These are phyloP conservation scores for Prunus davidiana DNA, from an alignment of 306 rosid species.

Conservation along the genomic window DNA sequence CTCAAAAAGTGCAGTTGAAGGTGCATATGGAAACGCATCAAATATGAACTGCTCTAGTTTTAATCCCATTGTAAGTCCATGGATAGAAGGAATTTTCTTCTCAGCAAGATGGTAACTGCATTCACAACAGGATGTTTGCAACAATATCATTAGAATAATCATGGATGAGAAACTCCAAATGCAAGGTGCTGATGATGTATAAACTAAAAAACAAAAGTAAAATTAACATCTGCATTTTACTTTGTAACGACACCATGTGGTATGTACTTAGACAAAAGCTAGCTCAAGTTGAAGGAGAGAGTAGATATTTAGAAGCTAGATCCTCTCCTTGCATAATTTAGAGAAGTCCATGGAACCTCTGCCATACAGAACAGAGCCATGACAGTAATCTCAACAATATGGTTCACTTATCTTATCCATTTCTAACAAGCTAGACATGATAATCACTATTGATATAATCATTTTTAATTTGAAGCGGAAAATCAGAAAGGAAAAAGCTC, in stretches of 20 bases:
- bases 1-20: constrained; percentile 98
- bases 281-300: not conserved
- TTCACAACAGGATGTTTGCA: constrained; percentile 20
- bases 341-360: not conserved
- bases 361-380: not conserved
- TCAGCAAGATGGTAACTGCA: constrained; percentile 93
- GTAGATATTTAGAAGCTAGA: not conserved
- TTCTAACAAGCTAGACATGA: not conserved
- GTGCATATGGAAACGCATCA: constrained; percentile 97
- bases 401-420: not conserved
- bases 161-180: not conserved
- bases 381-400: too few species aligned
- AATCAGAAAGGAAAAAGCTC: not conserved
- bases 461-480: not conserved
- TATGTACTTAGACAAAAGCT: not conserved
- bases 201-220: not conserved
- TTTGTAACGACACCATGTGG: not conserved
- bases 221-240: not conserved
- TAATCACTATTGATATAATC: not conserved
- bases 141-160: constrained; percentile 20
- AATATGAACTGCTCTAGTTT: constrained; percentile 95
- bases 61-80: constrained; percentile 69
- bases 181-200: not conserved
- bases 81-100: constrained; percentile 90
- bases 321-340: not conserved